phyloP scores from a whole-genome alignment of 352 stramenopile species.

The Phytophthora vignae region DNA sequence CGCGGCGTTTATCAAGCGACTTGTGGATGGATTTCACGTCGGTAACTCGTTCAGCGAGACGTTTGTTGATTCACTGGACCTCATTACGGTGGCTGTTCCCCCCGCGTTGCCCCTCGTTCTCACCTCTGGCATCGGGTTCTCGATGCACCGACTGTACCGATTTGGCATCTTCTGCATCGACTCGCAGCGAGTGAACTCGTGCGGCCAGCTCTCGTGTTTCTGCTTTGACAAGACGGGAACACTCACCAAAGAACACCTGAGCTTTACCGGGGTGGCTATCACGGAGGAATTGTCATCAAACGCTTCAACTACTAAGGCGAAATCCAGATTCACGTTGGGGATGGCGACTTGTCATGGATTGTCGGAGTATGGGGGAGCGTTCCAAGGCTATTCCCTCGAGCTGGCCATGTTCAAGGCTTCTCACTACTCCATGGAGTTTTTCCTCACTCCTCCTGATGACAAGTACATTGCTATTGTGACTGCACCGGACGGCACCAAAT shows the following conservation, averaged over 20 bases:
- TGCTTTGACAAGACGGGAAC: conserved; percentile 78
- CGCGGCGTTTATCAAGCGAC: conserved; percentile 58
- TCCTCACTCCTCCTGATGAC: conserved; percentile 23
- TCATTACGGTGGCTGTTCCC: conserved; percentile 71
- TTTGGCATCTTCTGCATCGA: conserved; percentile 70
- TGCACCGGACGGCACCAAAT: conserved; percentile 12
- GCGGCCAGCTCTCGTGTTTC: conserved; percentile 57
- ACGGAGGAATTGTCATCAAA: neutral
- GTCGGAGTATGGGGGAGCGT: conserved; percentile 37
- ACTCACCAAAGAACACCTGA: conserved; percentile 49
- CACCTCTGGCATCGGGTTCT: conserved; percentile 63
- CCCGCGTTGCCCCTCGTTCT: conserved; percentile 68
- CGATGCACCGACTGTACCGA: conserved; percentile 45
- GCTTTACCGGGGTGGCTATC: conserved; percentile 42
- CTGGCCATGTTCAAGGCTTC: conserved; percentile 53
- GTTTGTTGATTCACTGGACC: conserved; percentile 60
- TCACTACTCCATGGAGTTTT: conserved; percentile 1
- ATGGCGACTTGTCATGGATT: conserved; percentile 64
- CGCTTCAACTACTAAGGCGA: neutral
- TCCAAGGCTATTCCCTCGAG: conserved; percentile 62
- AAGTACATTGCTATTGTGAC: conserved; percentile 38
- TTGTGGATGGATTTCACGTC: conserved; percentile 29
- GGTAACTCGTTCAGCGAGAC: conserved; percentile 36
- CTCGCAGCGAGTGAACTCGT: conserved; percentile 60
- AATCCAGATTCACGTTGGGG: conserved; percentile 28